Percentiles rank a stretch among this genome's conserved stretches.
Conservation (phyloP, 768 basidiomycete species). For the Leccinellum rugosiceps region DNA sequence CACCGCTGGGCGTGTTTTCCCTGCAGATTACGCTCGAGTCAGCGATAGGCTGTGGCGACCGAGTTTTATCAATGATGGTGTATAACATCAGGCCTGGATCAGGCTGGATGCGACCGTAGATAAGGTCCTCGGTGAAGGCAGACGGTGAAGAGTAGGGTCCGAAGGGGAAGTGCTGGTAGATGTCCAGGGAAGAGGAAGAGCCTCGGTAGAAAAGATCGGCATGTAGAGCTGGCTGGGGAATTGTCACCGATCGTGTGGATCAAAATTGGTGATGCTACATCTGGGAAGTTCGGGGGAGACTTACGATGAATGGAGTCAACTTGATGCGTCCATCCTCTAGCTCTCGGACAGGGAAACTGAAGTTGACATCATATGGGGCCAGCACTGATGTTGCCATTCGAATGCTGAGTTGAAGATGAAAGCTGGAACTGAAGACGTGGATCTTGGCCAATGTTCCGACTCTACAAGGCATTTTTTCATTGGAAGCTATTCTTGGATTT, state of each 20-base stretch:
- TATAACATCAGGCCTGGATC: constrained; percentile 41
- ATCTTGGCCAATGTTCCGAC: no score
- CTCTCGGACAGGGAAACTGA: constrained; percentile 47
- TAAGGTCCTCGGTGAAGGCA: constrained; percentile 35
- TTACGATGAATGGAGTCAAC: constrained; percentile 49
- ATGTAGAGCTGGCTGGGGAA: constrained; percentile 43
- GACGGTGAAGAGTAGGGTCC: constrained; percentile 42
- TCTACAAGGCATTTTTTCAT: no score
- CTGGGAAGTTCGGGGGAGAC: constrained; percentile 7
- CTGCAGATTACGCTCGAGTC: neutral
- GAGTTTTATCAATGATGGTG: constrained; percentile 52
- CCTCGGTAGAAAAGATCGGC: constrained; percentile 37
- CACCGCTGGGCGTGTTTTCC: neutral
- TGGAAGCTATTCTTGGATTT: no score
- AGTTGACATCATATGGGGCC: constrained; percentile 37
- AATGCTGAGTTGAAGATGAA: neutral
- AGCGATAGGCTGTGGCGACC: neutral
- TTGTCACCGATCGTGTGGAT: neutral
- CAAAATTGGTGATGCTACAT: neutral
- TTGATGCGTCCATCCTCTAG: constrained; percentile 48
- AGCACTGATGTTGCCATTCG: neutral
- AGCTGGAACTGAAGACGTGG: neutral
- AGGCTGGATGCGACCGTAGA: constrained; percentile 35
- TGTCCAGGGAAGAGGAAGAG: constrained; percentile 34
- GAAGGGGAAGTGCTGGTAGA: constrained; percentile 48